Base-by-base conservation (phyloP, 257 asterid species). In the Verbascum thapsus region DNA sequence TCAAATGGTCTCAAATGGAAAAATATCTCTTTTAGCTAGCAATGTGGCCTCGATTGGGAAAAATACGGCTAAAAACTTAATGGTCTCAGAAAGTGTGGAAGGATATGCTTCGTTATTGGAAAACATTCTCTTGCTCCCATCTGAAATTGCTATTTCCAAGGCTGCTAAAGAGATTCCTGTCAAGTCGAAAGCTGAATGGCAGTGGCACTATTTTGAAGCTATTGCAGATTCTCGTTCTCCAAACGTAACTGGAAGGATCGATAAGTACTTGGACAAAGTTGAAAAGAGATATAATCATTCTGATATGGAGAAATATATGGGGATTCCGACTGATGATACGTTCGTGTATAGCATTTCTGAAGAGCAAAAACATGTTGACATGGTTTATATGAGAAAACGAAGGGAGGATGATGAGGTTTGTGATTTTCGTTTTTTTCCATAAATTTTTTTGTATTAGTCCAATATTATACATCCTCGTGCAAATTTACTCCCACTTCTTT, bases 371-470 rank as follows among this genome's bases (percentile, higher is more conserved):
- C n/a, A 53, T 53, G 61, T 70, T 47, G 95, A 90, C 80, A 63
- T 73, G 71, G 76, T 68, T 54, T 47, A 72, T 65, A 17, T 60
- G 81, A 85, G 71, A 68, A 88, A 88, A 75, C 72, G 88, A 66
- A 88, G 85, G 78, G 96, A 94, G 77, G 96, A 94, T n/a, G 96
- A 90, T n/a, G 95, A 90, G 91, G 99, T 81, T 52, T 62, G 67
- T 43, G 18, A 39, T 26, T 45, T 44, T 64, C 26, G 22, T 55
- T 62, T 53, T 75, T 67, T 45, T 20, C 20, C 59, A n/a, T n/a
- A 5, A 26, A 26, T 1, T 1, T 26, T 26, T 2, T 5, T 26
- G 32, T 5, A 1, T 26, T 2, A 26, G 32, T 26, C 32, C 32
- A 26, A 26, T 26, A n/a, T n/a, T n/a, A n/a, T n/a, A n/a, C n/a